Base-by-base conservation (phyloP, 306 rosid species). In the Glycine tomentella region DNA sequence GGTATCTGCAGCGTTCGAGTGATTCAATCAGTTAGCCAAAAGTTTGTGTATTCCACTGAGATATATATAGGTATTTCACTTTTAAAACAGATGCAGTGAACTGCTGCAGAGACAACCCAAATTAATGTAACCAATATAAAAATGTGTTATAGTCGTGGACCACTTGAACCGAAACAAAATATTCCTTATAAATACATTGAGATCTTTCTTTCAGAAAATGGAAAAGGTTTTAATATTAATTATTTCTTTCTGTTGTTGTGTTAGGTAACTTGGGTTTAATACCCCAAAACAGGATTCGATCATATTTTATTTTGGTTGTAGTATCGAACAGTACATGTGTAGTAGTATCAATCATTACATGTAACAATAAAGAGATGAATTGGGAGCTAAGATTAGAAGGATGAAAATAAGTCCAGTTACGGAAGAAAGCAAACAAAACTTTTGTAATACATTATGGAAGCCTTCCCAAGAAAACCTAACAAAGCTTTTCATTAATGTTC, bases 381-480 rank as follows among this genome's bases (percentile, higher is more conserved):
- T 25, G 31, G 31, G 31, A 25, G 31, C 31, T 0, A 25, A 25
- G 31, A 25, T 76, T 31, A 48, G n/a, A 49, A 68, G 7, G n/a
- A 80, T 8, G 50, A 13, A 56, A 72, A 49, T 6, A 38, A 44
- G 59, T 3, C 58, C 79, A 33, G 70, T 59, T 12, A 31, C 15
- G 3, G 49, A 72, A 74, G 76, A 81, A 77, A 78, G 72, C 68
- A 59, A 81, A 77, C 83, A 83, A 76, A 65, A 75, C 70, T 84
- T 68, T 3, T 12, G 74, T 59, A 53, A 53, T 69, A 74, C 84
- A 77, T 17, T 55, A 69, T 78, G 84, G 80, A 79, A 46, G 63
- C 38, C 33, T 70, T 55, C 77, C 84, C 69, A 62, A 69, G 57
- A 75, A 59, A 53, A 77, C 80, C 45, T 73, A 67, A 33, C 44